Percentiles rank a stretch among this genome's conserved stretches.
Evolutionary conservation across 2,329 filamentous ascomycete genomes (phyloP).

Genomic region (Rosellinia necatrix): DNA sequence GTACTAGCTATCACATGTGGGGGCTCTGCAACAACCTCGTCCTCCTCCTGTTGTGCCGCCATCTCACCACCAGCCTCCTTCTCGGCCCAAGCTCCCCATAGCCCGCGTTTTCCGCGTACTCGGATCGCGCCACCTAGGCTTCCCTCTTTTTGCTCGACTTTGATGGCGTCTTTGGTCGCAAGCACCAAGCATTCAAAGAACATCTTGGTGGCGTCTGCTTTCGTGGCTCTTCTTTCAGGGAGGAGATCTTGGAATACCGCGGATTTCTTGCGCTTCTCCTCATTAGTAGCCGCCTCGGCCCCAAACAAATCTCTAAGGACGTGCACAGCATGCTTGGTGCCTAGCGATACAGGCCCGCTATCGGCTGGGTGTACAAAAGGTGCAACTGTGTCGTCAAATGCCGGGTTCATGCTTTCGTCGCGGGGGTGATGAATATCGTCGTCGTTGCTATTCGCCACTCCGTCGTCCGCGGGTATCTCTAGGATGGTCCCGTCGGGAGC

Average conservation of each 20-base stretch:
- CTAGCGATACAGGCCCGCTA: slow-evolving; percentile 83
- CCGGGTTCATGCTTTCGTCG: slow-evolving; percentile 56
- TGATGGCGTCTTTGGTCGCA: slow-evolving; percentile 96
- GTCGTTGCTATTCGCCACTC: slow-evolving; percentile 46
- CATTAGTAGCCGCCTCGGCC: slow-evolving; percentile 67
- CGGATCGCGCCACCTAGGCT: slow-evolving; percentile 78
- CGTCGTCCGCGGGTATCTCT: slow-evolving; percentile 65
- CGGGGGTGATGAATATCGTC: slow-evolving; percentile 53
- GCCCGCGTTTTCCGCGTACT: slow-evolving; percentile 88
- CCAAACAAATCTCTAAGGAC: slow-evolving; percentile 89
- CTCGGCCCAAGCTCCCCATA: slow-evolving; percentile 98
- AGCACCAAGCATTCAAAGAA: slow-evolving; percentile 97
- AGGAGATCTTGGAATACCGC: slow-evolving; percentile 92
- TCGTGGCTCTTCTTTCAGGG: slow-evolving; percentile 78
- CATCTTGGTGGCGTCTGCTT: slow-evolving; percentile 97
- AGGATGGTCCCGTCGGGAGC: slow-evolving; percentile 65
- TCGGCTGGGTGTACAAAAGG: slow-evolving; percentile 81
- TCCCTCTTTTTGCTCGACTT: slow-evolving; percentile 82
- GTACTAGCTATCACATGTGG: slow-evolving; percentile 42
- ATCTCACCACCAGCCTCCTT: slow-evolving; percentile 68
- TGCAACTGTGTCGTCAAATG: slow-evolving; percentile 78
- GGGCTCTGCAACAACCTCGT: slow-evolving; percentile 44
- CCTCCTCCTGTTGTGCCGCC: slow-evolving; percentile 55
- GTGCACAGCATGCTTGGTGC: slow-evolving; percentile 95
- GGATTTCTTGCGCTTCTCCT: slow-evolving; percentile 73